phyloP scores from a whole-genome alignment of 208 protist genomes.

The Leishmania tarentolae region DNA sequence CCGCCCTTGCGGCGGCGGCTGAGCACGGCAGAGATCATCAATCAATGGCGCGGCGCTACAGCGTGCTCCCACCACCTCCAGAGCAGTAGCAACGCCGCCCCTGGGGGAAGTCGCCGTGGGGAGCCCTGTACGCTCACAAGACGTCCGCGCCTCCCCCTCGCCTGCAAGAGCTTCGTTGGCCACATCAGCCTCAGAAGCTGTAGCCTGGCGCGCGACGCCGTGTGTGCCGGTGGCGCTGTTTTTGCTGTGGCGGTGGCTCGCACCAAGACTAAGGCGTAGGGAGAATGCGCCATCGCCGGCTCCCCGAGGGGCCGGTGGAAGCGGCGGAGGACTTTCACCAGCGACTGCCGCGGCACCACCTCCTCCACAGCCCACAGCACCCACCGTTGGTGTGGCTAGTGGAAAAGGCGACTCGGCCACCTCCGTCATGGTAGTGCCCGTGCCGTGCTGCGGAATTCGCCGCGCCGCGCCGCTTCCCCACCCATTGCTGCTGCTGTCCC shows the following conservation, averaged over 20 bases:
- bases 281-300: background rate
- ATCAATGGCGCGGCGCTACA: background rate
- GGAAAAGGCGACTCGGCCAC: background rate
- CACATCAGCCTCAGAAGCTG: background rate
- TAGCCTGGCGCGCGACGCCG: background rate
- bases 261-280: background rate
- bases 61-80: background rate
- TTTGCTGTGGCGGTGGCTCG: background rate
- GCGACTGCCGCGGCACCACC: background rate
- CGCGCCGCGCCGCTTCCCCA: background rate
- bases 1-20: background rate
- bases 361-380: background rate
- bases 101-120: background rate
- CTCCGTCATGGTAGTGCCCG: background rate
- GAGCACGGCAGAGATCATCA: background rate
- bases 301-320: conserved; percentile 16
- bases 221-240: background rate
- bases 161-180: background rate
- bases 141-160: background rate
- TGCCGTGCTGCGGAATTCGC: background rate
- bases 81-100: background rate
- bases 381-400: background rate
- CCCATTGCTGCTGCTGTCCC: background rate
- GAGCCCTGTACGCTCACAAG: background rate
- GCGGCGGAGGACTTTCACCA: conserved; percentile 21